Evolutionary conservation across 345 rosid genomes (phyloP).

Genomic region (Bruguiera sexangula): DNA sequence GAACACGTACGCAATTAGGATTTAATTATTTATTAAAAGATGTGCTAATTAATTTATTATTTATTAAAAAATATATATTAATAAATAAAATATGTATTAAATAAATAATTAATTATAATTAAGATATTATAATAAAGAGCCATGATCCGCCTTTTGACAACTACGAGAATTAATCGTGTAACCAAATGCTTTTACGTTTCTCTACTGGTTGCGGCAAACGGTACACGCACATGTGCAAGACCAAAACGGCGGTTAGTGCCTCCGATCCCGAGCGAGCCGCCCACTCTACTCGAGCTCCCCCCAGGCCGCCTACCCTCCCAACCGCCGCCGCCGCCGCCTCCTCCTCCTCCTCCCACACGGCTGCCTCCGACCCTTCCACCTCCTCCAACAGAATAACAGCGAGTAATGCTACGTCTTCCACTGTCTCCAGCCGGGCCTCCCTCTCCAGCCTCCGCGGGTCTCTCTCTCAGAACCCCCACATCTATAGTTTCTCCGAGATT

Average conservation of each 20-base stretch:
- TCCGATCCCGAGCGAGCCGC: constrained; percentile 31
- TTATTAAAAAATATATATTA: too few species aligned
- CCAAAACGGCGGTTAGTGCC: constrained; percentile 53
- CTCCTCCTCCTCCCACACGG: neutral
- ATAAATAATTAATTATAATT: too few species aligned
- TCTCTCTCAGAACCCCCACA: constrained; percentile 65
- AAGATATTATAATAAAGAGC: too few species aligned
- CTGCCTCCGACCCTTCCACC: constrained; percentile 9
- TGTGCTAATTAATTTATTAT: too few species aligned
- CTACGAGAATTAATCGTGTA: too few species aligned
- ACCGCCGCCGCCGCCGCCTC: constrained; percentile 9
- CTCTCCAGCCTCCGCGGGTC: constrained; percentile 66
- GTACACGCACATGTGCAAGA: constrained; percentile 48
- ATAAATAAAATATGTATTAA: too few species aligned
- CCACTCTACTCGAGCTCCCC: constrained; percentile 16
- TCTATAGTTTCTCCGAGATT: constrained; percentile 74
- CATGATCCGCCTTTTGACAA: neutral
- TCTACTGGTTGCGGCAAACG: neutral
- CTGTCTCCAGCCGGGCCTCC: constrained; percentile 34
- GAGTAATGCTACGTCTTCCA: constrained; percentile 6
- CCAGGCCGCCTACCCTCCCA: neutral
- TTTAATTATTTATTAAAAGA: too few species aligned
- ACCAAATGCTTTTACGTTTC: too few species aligned
- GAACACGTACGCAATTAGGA: too few species aligned
- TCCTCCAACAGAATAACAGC: neutral